Conservation (phyloP, 371 early-diverging fungal species). For the Saksenaea oblongispora region DNA sequence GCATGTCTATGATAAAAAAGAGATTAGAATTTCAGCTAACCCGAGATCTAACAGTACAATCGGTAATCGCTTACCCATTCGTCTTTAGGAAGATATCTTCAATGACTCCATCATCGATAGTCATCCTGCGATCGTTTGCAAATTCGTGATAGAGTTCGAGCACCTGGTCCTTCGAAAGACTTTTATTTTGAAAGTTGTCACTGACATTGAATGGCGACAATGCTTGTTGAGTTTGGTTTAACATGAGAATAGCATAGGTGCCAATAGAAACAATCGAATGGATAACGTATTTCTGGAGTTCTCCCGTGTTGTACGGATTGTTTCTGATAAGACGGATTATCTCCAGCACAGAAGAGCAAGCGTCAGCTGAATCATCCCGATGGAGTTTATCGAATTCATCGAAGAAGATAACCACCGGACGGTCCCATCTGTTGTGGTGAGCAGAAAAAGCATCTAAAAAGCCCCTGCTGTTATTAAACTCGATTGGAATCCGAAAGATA, state of each 20-base stretch:
- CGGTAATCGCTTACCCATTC: slow-evolving; percentile 9
- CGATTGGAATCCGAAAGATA: background rate
- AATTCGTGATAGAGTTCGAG: too few relatives aligned
- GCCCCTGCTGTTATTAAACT: background rate
- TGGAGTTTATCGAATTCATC: slow-evolving; percentile 17
- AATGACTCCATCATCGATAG: slow-evolving; percentile 8
- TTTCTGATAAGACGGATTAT: slow-evolving; percentile 1
- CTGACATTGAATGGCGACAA: slow-evolving; percentile 15
- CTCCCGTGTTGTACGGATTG: background rate
- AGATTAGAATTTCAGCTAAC: background rate
- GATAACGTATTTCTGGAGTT: background rate
- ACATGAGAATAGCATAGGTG: slow-evolving; percentile 11
- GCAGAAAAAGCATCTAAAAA: background rate
- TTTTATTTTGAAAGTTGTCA: slow-evolving; percentile 15
- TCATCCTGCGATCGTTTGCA: slow-evolving; percentile 10
- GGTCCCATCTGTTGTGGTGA: background rate
- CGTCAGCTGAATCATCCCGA: background rate
- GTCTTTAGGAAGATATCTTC: slow-evolving; percentile 10
- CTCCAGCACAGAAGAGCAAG: slow-evolving; percentile 4
- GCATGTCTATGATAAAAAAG: slow-evolving; percentile 8
- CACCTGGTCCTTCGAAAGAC: slow-evolving; percentile 14
- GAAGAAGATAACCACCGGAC: slow-evolving; percentile 16
- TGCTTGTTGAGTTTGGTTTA: slow-evolving; percentile 8
- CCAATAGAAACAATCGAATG: slow-evolving; percentile 20
- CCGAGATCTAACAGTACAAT: slow-evolving; percentile 1